Conservation (phyloP, 192 early-diverging fungal species). For the Helicostylum pulchrum region DNA sequence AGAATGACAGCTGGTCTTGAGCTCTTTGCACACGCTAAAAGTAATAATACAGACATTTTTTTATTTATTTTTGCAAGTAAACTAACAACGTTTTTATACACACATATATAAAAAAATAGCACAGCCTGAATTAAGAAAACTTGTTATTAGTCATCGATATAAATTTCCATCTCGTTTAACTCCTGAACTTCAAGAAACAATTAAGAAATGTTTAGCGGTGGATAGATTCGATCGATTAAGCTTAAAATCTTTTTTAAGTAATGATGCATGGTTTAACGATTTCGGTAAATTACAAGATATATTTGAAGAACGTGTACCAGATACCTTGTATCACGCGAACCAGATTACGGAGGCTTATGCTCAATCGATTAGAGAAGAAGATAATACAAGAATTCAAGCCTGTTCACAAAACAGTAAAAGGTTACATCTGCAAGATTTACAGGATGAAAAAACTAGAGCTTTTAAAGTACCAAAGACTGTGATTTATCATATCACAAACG, state of each 20-base stretch:
- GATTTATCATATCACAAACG: conserved; percentile 27
- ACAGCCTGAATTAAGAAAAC: conserved; percentile 46
- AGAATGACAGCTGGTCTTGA: conserved; percentile 62
- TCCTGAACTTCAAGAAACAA: conserved; percentile 33
- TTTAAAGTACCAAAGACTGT: conserved; percentile 23
- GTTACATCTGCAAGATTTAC: conserved; percentile 10
- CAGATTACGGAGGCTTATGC: conserved; percentile 6
- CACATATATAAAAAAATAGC: conserved; percentile 11
- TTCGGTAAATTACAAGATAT: conserved; percentile 17
- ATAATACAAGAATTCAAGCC: background rate
- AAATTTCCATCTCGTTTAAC: conserved; percentile 37
- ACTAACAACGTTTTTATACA: background rate
- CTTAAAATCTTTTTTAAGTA: conserved; percentile 31
- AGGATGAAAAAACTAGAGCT: conserved; percentile 25
- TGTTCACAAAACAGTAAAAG: conserved; percentile 9
- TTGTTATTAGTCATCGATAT: conserved; percentile 40
- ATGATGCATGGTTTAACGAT: conserved; percentile 44
- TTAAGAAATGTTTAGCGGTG: conserved; percentile 38
- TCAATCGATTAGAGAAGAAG: background rate
- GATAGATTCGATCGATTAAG: conserved; percentile 37
- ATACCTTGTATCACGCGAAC: background rate
- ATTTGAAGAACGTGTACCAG: conserved; percentile 2
- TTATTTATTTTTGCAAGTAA: no score
- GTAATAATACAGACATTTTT: no score
- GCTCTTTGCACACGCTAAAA: conserved; percentile 44